These are phyloP conservation scores for Phaffomyces opuntiae DNA, from an alignment of 805 yeast genomes.

Conservation along the genomic window DNA sequence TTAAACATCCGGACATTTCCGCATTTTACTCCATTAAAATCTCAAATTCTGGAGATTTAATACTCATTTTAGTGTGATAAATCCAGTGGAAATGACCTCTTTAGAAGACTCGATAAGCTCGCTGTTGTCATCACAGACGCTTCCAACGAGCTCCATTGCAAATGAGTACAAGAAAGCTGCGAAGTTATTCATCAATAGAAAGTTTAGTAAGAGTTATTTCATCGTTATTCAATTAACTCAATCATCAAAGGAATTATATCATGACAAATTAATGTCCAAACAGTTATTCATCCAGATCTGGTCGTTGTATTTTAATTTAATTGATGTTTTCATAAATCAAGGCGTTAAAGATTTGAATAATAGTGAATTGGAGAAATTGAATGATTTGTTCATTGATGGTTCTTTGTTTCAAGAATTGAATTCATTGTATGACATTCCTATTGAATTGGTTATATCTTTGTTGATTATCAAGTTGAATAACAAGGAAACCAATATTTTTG, in stretches of 20 bases:
- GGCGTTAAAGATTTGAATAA: neutral
- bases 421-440: slow-evolving; percentile 9
- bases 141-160: neutral
- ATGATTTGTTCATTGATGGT: slow-evolving; percentile 6
- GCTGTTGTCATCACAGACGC: too few species aligned
- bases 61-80: too few species aligned
- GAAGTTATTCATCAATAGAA: slow-evolving; percentile 20
- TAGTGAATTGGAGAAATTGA: slow-evolving; percentile 1
- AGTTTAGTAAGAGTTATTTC: slow-evolving; percentile 16
- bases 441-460: slow-evolving; percentile 17
- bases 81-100: too few species aligned
- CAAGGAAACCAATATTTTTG: slow-evolving; percentile 8
- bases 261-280: slow-evolving; percentile 9
- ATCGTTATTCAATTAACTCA: slow-evolving; percentile 4
- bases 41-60: too few species aligned
- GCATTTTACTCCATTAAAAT: too few species aligned
- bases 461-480: slow-evolving; percentile 20
- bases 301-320: slow-evolving; percentile 21
- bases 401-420: slow-evolving; percentile 12
- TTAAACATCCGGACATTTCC: too few species aligned
- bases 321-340: slow-evolving; percentile 20
- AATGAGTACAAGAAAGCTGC: slow-evolving; percentile 17
- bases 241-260: slow-evolving; percentile 6
- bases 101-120: too few species aligned
- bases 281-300: slow-evolving; percentile 16